phyloP scores from a whole-genome alignment of 2,329 filamentous ascomycete genomes.

The Diaporthe australafricana region DNA sequence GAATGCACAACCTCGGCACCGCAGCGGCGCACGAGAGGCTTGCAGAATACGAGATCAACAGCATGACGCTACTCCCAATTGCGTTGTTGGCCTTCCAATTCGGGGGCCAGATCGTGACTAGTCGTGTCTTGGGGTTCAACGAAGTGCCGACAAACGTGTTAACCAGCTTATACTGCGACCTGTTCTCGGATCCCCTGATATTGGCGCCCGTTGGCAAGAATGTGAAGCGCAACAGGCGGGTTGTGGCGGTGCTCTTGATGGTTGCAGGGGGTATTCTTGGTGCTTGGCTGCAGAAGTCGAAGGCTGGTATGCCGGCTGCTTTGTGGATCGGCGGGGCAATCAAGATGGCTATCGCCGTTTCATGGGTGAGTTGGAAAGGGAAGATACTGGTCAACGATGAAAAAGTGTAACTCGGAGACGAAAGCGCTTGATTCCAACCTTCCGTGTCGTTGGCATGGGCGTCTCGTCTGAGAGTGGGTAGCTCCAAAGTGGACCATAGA shows the following conservation, averaged over 20 bases:
- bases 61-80: slow-evolving; percentile 50
- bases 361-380: slow-evolving; percentile 43
- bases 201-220: slow-evolving; percentile 57
- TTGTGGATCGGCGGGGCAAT: slow-evolving; percentile 59
- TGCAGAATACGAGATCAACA: slow-evolving; percentile 48
- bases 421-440: too few relatives aligned
- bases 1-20: slow-evolving; percentile 45
- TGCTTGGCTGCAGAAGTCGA: slow-evolving; percentile 59
- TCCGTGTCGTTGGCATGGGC: too few relatives aligned
- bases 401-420: too few relatives aligned
- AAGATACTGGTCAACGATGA: slow-evolving; percentile 6
- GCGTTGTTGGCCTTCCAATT: slow-evolving; percentile 65
- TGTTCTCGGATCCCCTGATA: slow-evolving; percentile 63
- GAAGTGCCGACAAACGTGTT: slow-evolving; percentile 68
- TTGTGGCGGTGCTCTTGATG: slow-evolving; percentile 56
- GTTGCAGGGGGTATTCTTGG: slow-evolving; percentile 59
- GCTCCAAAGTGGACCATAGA: too few relatives aligned
- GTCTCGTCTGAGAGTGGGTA: too few relatives aligned
- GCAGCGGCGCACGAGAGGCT: slow-evolving; percentile 51
- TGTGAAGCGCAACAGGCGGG: slow-evolving; percentile 61
- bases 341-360: slow-evolving; percentile 53
- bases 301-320: slow-evolving; percentile 54
- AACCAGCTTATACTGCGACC: slow-evolving; percentile 65
- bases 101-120: slow-evolving; percentile 66
- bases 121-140: slow-evolving; percentile 61